Conservation (phyloP, 495 filamentous ascomycete species). For the Xanthoparmelia taractica region DNA sequence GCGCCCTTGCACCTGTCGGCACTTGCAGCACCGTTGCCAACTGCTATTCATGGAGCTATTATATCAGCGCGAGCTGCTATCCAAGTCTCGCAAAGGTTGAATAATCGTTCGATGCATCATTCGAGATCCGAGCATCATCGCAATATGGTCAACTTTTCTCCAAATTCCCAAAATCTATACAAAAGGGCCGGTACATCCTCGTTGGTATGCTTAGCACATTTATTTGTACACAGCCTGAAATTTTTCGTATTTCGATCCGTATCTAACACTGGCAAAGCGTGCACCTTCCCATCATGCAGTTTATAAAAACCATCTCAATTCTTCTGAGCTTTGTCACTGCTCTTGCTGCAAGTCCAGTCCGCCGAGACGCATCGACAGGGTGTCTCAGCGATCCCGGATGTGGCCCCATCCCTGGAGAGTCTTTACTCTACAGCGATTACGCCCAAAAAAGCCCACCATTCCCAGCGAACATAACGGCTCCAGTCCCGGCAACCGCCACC, state of each 20-base stretch:
- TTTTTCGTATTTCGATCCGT: neutral
- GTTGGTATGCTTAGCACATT: too few relatives aligned
- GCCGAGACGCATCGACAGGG: neutral
- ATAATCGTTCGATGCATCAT: neutral
- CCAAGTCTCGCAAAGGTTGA: neutral
- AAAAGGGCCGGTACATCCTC: neutral
- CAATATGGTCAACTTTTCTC: neutral
- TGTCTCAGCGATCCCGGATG: slow-evolving; percentile 1
- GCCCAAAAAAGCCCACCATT: slow-evolving; percentile 1
- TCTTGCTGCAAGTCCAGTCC: neutral
- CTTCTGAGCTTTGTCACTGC: neutral
- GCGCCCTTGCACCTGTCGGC: too few relatives aligned
- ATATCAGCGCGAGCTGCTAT: neutral
- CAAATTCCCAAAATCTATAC: neutral
- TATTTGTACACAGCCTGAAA: neutral
- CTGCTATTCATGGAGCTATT: too few relatives aligned
- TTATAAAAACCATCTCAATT: neutral
- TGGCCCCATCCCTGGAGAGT: slow-evolving; percentile 11
- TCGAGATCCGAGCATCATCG: neutral
- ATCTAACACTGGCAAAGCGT: neutral
- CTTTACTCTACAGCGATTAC: slow-evolving; percentile 6
- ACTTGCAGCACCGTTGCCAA: too few relatives aligned
- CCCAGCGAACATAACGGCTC: slow-evolving; percentile 2
- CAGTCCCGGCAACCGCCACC: slow-evolving; percentile 2
- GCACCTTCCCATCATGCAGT: neutral